Percentiles rank a stretch among this genome's conserved stretches.
Conservation (phyloP, 352 stramenopile species). For the Globisporangium perplexum region DNA sequence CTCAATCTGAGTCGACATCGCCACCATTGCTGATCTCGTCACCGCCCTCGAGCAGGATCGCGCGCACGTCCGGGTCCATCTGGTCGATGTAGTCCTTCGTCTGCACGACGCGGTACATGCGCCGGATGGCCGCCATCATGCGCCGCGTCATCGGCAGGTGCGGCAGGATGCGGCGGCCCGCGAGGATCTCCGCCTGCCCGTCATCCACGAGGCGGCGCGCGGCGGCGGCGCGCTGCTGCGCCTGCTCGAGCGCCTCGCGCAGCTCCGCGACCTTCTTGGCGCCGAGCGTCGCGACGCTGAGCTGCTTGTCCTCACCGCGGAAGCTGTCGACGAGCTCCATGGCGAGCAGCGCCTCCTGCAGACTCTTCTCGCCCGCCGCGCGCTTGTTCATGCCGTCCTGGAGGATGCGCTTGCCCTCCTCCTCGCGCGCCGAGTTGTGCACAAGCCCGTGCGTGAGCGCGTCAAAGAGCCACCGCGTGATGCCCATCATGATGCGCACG, state of each 20-base stretch:
- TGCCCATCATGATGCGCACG: slow-evolving; percentile 47
- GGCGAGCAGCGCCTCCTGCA: slow-evolving; percentile 32
- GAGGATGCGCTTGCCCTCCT: slow-evolving; percentile 61
- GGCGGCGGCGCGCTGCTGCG: slow-evolving; percentile 31
- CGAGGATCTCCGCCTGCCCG: slow-evolving; percentile 33
- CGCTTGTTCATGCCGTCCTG: slow-evolving; percentile 57
- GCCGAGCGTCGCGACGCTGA: slow-evolving; percentile 47
- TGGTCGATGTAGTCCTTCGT: slow-evolving; percentile 71
- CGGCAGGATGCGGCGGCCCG: slow-evolving; percentile 38
- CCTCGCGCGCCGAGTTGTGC: slow-evolving; percentile 42
- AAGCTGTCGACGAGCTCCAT: slow-evolving; percentile 44
- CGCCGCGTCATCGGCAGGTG: slow-evolving; percentile 49
- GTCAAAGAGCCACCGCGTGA: slow-evolving; percentile 70
- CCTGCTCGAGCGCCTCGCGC: slow-evolving; percentile 37
- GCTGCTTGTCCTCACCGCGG: slow-evolving; percentile 34
- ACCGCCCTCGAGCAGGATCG: slow-evolving; percentile 22
- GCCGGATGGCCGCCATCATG: slow-evolving; percentile 46
- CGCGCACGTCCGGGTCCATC: slow-evolving; percentile 43
- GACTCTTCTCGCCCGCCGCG: slow-evolving; percentile 31
- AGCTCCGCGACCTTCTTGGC: slow-evolving; percentile 56
- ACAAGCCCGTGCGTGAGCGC: slow-evolving; percentile 61
- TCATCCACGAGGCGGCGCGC: slow-evolving; percentile 29
- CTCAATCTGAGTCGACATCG: slow-evolving; percentile 4
- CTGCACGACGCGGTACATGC: slow-evolving; percentile 56
- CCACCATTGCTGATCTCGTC: neutral